A percentile compares a stretch with the other conserved stretches of the same genome.
phyloP scores from a whole-genome alignment of 805 yeast genomes.

The Cyberlindnera petersonii region DNA sequence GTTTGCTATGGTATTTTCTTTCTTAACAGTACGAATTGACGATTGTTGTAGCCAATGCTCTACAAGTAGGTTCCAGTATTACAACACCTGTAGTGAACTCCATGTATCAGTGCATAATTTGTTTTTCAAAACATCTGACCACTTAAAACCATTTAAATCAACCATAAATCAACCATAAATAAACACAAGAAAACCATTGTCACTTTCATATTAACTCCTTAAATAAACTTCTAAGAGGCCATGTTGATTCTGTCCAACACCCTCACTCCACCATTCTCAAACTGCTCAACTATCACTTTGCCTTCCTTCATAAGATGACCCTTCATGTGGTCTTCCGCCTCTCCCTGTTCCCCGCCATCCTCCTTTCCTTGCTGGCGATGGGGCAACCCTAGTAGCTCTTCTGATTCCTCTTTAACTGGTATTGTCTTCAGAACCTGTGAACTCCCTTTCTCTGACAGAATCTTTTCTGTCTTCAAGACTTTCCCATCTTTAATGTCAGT shows the following conservation, averaged over 20 bases:
- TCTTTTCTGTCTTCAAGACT: not conserved
- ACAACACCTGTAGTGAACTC: too few relatives aligned
- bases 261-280: conserved; percentile 12
- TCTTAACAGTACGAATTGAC: too few relatives aligned
- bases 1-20: too few relatives aligned
- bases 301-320: not conserved
- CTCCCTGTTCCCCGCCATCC: not conserved
- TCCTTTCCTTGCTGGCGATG: not conserved
- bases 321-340: not conserved
- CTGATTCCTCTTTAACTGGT: too few relatives aligned
- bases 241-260: conserved; percentile 19
- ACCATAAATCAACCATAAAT: not conserved
- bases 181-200: not conserved
- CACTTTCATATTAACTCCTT: not conserved
- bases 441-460: too few relatives aligned
- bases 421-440: too few relatives aligned
- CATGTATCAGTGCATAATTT: too few relatives aligned
- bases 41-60: too few relatives aligned
- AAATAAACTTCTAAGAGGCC: conserved; percentile 4
- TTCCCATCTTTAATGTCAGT: not conserved
- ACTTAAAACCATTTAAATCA: not conserved
- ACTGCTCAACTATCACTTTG: conserved; percentile 12
- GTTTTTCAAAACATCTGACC: too few relatives aligned
- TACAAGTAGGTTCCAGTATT: too few relatives aligned
- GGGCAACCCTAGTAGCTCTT: too few relatives aligned